Base-by-base conservation (phyloP, 495 filamentous ascomycete genomes). In the Podospora tetraspora region DNA sequence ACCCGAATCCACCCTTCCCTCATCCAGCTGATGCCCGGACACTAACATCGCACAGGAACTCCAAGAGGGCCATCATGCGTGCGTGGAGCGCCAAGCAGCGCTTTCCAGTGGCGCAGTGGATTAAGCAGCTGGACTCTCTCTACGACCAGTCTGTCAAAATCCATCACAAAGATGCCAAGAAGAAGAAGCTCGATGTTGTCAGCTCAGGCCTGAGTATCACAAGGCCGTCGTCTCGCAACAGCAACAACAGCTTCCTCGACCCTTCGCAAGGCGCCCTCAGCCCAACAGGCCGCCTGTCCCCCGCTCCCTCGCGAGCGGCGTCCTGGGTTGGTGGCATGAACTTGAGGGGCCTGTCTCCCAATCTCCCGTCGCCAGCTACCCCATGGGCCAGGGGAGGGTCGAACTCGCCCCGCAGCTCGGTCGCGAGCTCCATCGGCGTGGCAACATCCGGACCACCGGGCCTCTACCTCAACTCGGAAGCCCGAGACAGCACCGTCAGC, bases 31-130 rank as follows among this genome's bases (percentile, higher is more conserved):
- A 11, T 3, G 19, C 23, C 9, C 3, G n/a, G 29, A 57, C 57
- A 61, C 59, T 69, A 56, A 69, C 59, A n/a, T 52, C 2, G 21
- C 69, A 9, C 79, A 86, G 52, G 81, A 81, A 30, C 78, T 25
- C 34, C 12, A 76, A 76, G 68, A 61, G 90, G 61, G 85, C 87
- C 0, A 84, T 85, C 74, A 92, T 93, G 91, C 83, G 91, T 63
- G 91, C 91, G 57, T 83, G 88, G 29, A 90, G 89, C n/a, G 89
- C 89, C 3, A 88, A 88, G 71, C 90, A 93, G 70, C 85, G 91
- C 9, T 93, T 92, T 78, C 91, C 91, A 9, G 89, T 90, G 24
- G 86, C 85, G 2, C 87, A 89, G 67, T 90, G 88, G 88, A 76
- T 89, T 43, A 84, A 88, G 70, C 84, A 87, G 71, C 70, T 90